Evolutionary conservation across 306 rosid genomes (phyloP), one percentile per base, ranked within the genome.

Genomic region (Purshia tridentata): DNA sequence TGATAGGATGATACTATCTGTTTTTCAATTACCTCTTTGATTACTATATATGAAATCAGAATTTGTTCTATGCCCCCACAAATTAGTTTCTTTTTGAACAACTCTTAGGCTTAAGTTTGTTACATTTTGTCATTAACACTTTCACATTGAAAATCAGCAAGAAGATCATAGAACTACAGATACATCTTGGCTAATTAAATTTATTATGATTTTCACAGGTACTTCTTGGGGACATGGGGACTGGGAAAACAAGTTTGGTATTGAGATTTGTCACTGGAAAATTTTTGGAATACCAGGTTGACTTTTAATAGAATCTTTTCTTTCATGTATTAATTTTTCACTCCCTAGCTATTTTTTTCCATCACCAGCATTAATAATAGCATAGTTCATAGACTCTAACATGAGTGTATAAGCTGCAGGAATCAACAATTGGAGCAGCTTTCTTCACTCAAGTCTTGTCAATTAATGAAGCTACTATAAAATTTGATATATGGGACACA

Each of bases 401-500:
- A 57, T 16, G 9, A 37, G 37, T 45, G 44, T 55, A 23, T 55
- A 23, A 22, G 44, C 7, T 56, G 82, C 81, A 92, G 97, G 97
- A 92, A 83, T 92, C 97, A 68, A 92, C 97, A 53, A 92, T 92
- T 41, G 97, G 97, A 61, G 97, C 96, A 42, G 97, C 97, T 14
- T 92, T 92, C 78, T 92, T 92, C 80, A 87, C 96, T 18, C 97
- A 89, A 80, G 96, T 86, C 13, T 69, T 92, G 86, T 89, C 97
- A 29, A 44, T 92, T 15, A 92, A 86, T 62, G 96, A 92, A 75
- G 92, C 87, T 20, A 89, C 88, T 9, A 84, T 92, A 37, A 92
- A 92, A 79, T 92, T 89, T 72, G 97, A 92, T 73, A 92, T 92
- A 76, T 92, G 97, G 97, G 97, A 92, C 86, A 92, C 97, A 4